Evolutionary conservation across 2,329 filamentous ascomycete species (phyloP).

Genomic region (Fusarium sp.): DNA sequence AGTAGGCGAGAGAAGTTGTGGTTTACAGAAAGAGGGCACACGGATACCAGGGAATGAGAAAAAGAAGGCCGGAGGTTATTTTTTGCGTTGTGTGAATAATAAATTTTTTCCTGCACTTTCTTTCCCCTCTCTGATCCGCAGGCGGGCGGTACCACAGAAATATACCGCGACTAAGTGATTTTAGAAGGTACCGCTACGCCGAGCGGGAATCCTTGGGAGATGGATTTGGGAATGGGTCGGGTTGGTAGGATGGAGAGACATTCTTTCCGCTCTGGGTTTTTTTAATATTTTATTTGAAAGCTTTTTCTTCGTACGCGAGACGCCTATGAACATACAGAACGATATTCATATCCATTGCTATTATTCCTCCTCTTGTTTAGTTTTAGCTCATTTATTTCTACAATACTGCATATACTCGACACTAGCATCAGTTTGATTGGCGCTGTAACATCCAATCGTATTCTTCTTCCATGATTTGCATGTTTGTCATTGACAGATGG

Average conservation of each 20-base stretch:
- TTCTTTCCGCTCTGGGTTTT: slow-evolving; percentile 6
- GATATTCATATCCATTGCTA: not conserved
- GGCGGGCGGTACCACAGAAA: slow-evolving; percentile 17
- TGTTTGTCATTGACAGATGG: slow-evolving; percentile 13
- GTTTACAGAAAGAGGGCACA: slow-evolving; percentile 42
- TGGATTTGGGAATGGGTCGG: slow-evolving; percentile 3
- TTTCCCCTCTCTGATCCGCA: slow-evolving; percentile 36
- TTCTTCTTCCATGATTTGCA: not conserved
- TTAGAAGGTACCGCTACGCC: slow-evolving; percentile 34
- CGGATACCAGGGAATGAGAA: slow-evolving; percentile 39
- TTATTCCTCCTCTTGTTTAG: not conserved
- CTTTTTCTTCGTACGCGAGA: not conserved
- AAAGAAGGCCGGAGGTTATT: slow-evolving; percentile 47
- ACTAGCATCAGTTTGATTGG: not conserved
- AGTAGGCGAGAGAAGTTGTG: slow-evolving; percentile 42
- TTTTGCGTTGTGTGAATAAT: slow-evolving; percentile 54
- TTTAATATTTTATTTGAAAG: not conserved
- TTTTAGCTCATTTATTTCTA: not conserved
- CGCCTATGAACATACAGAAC: not conserved
- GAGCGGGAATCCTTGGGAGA: slow-evolving; percentile 33
- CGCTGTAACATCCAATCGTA: not conserved
- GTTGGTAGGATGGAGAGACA: slow-evolving; percentile 22
- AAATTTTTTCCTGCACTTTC: slow-evolving; percentile 51
- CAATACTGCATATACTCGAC: not conserved
- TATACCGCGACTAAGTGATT: slow-evolving; percentile 27